Conservation (phyloP, 257 asterid genomes). For the Asclepias syriaca region DNA sequence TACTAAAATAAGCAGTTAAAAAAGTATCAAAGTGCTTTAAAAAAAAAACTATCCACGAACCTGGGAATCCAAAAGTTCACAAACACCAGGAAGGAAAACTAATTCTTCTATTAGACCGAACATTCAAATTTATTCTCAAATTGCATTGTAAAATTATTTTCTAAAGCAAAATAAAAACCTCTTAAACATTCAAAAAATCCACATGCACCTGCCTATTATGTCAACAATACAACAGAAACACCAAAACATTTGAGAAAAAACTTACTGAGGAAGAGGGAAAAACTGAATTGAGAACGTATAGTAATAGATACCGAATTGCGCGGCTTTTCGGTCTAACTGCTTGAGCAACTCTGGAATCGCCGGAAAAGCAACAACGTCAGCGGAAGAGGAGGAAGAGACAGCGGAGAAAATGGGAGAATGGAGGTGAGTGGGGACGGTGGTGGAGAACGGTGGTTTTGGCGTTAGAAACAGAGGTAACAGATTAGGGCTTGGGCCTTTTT, state of each 20-base stretch:
- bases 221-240: neutral
- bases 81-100: neutral
- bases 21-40: slow-evolving; percentile 2
- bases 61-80: neutral
- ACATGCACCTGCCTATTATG: slow-evolving; percentile 2
- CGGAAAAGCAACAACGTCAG: neutral
- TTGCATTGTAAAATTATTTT: slow-evolving; percentile 1
- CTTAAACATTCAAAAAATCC: neutral
- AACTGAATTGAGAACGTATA: neutral
- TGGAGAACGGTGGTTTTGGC: slow-evolving; percentile 12
- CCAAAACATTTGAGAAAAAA: slow-evolving; percentile 1
- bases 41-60: neutral
- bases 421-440: slow-evolving; percentile 9
- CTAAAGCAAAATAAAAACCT: neutral
- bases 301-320: slow-evolving; percentile 8
- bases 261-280: slow-evolving; percentile 3
- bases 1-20: neutral
- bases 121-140: slow-evolving; percentile 1
- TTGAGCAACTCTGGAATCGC: slow-evolving; percentile 2
- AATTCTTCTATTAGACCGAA: neutral
- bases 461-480: slow-evolving; percentile 13
- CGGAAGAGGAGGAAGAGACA: slow-evolving; percentile 6
- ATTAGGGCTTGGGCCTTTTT: slow-evolving; percentile 21
- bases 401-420: slow-evolving; percentile 3
- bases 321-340: neutral